Conservation (phyloP, 2,329 filamentous ascomycete species). For the Penicillium sp. region DNA sequence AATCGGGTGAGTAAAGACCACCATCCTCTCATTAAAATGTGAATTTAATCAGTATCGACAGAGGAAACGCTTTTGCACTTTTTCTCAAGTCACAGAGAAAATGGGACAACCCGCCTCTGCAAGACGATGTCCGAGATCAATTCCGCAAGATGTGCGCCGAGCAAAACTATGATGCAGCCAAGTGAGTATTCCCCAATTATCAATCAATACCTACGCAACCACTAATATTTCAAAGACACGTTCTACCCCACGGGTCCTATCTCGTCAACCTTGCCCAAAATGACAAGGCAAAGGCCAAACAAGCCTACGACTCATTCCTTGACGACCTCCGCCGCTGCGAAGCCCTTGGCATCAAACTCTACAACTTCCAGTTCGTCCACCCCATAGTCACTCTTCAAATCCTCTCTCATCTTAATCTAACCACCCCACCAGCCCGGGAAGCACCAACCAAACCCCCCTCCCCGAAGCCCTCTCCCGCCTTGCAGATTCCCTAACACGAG, state of each 20-base stretch:
- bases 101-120: constrained; percentile 83
- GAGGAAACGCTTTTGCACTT: constrained; percentile 89
- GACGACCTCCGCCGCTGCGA: constrained; percentile 90
- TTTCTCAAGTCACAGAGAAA: constrained; percentile 97
- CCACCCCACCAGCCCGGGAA: constrained; percentile 67
- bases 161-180: constrained; percentile 72
- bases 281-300: constrained; percentile 77
- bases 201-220: neutral
- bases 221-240: constrained; percentile 57
- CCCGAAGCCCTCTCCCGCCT: constrained; percentile 77
- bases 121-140: constrained; percentile 67
- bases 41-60: constrained; percentile 31
- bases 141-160: constrained; percentile 73
- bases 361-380: constrained; percentile 80
- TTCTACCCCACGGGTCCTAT: constrained; percentile 93
- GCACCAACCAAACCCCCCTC: constrained; percentile 71
- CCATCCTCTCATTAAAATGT: neutral
- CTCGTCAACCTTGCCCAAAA: constrained; percentile 92
- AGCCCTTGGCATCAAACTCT: constrained; percentile 82
- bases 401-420: constrained; percentile 8
- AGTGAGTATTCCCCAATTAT: constrained; percentile 40
- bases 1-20: constrained; percentile 62
- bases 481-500: constrained; percentile 79
- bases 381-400: too few species aligned
- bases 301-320: constrained; percentile 84